phyloP scores from a whole-genome alignment of 257 asterid genomes.

The Solanum chmielewskii region DNA sequence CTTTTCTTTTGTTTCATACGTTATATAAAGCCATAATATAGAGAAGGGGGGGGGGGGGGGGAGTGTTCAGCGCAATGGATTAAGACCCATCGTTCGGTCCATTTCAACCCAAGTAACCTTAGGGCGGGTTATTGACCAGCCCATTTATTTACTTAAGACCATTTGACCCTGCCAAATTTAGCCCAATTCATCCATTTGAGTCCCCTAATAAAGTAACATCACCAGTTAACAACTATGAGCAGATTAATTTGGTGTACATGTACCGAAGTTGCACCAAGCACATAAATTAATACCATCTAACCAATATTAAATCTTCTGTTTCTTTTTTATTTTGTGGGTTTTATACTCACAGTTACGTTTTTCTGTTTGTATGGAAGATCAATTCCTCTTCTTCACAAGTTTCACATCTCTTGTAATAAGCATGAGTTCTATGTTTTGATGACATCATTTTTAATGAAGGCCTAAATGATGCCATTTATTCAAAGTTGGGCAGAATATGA shows the following conservation, averaged over 20 bases:
- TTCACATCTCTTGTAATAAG: neutral
- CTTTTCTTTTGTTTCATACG: neutral
- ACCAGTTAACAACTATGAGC: neutral
- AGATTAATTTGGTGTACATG: neutral
- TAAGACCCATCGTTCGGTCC: neutral
- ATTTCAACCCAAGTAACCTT: neutral
- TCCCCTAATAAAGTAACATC: neutral
- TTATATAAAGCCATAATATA: neutral
- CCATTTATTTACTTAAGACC: neutral
- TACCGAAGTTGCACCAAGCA: neutral
- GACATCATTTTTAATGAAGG: neutral
- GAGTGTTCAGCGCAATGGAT: neutral
- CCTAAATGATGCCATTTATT: neutral
- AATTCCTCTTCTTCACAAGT: neutral
- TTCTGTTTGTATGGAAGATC: neutral
- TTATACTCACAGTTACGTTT: neutral
- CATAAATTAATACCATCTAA: neutral
- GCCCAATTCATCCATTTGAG: neutral
- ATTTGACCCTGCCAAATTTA: neutral
- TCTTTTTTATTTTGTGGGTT: neutral
- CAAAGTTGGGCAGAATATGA: neutral
- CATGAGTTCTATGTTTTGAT: neutral
- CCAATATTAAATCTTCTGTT: neutral
- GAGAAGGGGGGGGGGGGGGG: neutral
- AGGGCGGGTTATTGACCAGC: neutral